A percentile compares a stretch with the other conserved stretches of the same genome.
Conservation (phyloP, 2,329 filamentous ascomycete species). For the Verruconis gallopava region DNA sequence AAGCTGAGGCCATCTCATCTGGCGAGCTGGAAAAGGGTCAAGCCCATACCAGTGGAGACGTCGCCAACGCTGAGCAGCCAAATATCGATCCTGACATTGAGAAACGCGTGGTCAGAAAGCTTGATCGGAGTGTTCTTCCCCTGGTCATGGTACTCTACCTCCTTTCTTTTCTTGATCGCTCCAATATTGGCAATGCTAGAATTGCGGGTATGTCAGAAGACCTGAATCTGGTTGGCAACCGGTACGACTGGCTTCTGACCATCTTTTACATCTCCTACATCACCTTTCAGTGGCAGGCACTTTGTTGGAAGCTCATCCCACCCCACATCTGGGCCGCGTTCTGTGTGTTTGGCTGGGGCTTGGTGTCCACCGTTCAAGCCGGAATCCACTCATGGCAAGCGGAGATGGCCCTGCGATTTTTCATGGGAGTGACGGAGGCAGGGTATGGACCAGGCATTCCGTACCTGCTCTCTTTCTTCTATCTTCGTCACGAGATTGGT, state of each 20-base stretch:
- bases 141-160: slow-evolving; percentile 38
- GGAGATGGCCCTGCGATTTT: slow-evolving; percentile 49
- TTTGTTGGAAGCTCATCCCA: slow-evolving; percentile 31
- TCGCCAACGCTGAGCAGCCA: not conserved
- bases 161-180: slow-evolving; percentile 74
- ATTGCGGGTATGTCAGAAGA: slow-evolving; percentile 45
- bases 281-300: slow-evolving; percentile 52
- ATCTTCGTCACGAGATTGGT: slow-evolving; percentile 58
- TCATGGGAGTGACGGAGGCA: slow-evolving; percentile 45
- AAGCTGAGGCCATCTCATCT: no score
- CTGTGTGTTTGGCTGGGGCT: slow-evolving; percentile 40
- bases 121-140: slow-evolving; percentile 61
- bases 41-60: no score
- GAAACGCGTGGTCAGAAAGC: slow-evolving; percentile 50
- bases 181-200: slow-evolving; percentile 54
- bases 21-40: no score
- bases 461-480: slow-evolving; percentile 53
- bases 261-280: slow-evolving; percentile 54
- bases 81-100: slow-evolving; percentile 10
- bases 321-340: slow-evolving; percentile 25
- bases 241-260: slow-evolving; percentile 50
- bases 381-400: slow-evolving; percentile 32
- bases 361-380: slow-evolving; percentile 60
- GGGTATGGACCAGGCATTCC: slow-evolving; percentile 48
- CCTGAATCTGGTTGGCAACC: slow-evolving; percentile 37